Evolutionary conservation across 2,329 filamentous ascomycete species (phyloP).

Genomic region (Parastagonospora avenae): DNA sequence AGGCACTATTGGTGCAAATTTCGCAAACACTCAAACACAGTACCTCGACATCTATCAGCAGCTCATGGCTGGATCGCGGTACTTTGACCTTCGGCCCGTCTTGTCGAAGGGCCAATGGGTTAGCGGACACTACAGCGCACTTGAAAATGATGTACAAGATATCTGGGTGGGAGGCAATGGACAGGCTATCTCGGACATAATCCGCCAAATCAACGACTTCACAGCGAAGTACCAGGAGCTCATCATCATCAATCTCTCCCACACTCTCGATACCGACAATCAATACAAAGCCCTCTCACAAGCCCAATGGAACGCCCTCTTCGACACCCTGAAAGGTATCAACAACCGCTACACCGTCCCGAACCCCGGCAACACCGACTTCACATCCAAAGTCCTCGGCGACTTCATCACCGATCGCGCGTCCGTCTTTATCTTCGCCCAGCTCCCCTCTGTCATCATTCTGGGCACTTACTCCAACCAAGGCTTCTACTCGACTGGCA

Average conservation of each 20-base stretch:
- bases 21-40: slow-evolving; percentile 55
- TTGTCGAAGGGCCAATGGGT: slow-evolving; percentile 49
- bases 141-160: slow-evolving; percentile 40
- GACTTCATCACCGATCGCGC: slow-evolving; percentile 46
- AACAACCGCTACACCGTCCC: slow-evolving; percentile 46
- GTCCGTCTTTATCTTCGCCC: slow-evolving; percentile 44
- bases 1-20: slow-evolving; percentile 46
- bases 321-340: slow-evolving; percentile 49
- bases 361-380: slow-evolving; percentile 32
- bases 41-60: slow-evolving; percentile 54
- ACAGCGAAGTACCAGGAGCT: slow-evolving; percentile 53
- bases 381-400: slow-evolving; percentile 39
- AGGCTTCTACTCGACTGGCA: slow-evolving; percentile 41
- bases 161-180: slow-evolving; percentile 54
- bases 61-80: slow-evolving; percentile 53
- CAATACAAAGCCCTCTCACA: slow-evolving; percentile 46
- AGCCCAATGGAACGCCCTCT: slow-evolving; percentile 51
- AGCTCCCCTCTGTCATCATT: slow-evolving; percentile 35
- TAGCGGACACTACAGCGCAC: slow-evolving; percentile 48
- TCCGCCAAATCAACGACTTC: slow-evolving; percentile 54
- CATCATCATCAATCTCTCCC: slow-evolving; percentile 55
- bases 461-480: slow-evolving; percentile 38
- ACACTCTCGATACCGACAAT: slow-evolving; percentile 51
- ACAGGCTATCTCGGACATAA: slow-evolving; percentile 50
- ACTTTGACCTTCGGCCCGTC: slow-evolving; percentile 56